Base-by-base conservation (phyloP, 805 yeast species). In the Sungouiella thailandica region DNA sequence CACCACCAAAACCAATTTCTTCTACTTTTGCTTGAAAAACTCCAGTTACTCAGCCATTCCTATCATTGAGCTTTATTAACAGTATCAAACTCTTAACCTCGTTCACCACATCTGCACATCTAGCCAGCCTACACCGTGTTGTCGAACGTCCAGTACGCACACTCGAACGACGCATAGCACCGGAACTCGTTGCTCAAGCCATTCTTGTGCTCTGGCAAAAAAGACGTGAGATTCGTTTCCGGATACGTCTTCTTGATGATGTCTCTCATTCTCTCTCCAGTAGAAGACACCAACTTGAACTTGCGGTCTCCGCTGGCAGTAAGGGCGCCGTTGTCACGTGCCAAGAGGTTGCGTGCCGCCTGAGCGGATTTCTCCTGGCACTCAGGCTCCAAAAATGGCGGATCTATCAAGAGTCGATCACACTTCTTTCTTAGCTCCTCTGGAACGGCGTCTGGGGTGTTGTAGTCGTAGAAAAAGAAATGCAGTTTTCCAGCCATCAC, bases 131-230 rank as follows among this genome's bases (percentile, higher is more conserved):
- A 35, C 7, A 35, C 29, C 14, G 25, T 28, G 24, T 59, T 22
- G 36, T 58, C 60, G 23, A 72, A 81, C 39, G 64, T 71, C 96
- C 95, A 86, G 35, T 68, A 55, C 2, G 57, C 48, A 39, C 93
- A 75, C 53, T 83, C 93, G 47, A 74, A 85, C 23, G 77, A 71
- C 1, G 96, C 86, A 52, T 85, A 88, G 48, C 96, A 87, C 48
- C 84, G 66, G 58, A 85, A 88, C 57, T 88, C 96, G 53, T 88
- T 88, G 51, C 89, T 80, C 40, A 88, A 67, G 0, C 95, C 95
- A 49, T 84, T 83, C 37, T 78, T 80, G 51, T 88, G 96, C 44
- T 80, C 82, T 1, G 96, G 96, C 25, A 59, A 53, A 53, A 83
- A 88, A 23, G 70, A 62, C 0, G 96, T 88, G 32, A 78, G 68